A percentile compares a stretch with the other conserved stretches of the same genome.
These are phyloP conservation scores for Parasitella parasitica DNA, from an alignment of 371 early-diverging fungal genomes.

Conservation along the genomic window DNA sequence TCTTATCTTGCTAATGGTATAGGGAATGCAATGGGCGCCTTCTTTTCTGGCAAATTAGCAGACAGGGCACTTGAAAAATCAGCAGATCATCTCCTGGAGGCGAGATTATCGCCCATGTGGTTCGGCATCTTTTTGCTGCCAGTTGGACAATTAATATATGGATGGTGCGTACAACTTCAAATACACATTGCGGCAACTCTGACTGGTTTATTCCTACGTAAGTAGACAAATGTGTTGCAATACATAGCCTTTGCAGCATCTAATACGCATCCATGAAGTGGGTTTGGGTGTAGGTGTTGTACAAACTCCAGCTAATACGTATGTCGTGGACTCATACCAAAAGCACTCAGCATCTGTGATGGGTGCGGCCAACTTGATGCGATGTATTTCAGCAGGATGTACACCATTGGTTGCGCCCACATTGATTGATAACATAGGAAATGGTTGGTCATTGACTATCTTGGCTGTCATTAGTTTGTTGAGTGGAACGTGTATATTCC, in stretches of 20 bases:
- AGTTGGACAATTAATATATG: constrained; percentile 39
- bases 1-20: constrained; percentile 45
- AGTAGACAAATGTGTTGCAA: constrained; percentile 4
- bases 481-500: constrained; percentile 34
- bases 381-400: constrained; percentile 39
- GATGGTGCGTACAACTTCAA: constrained; percentile 41
- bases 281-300: constrained; percentile 47
- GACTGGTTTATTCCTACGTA: constrained; percentile 42
- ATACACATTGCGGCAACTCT: constrained; percentile 26
- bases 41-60: constrained; percentile 39
- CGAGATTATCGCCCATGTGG: constrained; percentile 39
- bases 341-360: constrained; percentile 45
- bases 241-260: neutral
- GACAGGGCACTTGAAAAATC: constrained; percentile 26
- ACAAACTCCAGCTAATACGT: constrained; percentile 48
- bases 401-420: constrained; percentile 45
- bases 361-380: constrained; percentile 42
- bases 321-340: constrained; percentile 44
- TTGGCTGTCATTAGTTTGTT: constrained; percentile 25
- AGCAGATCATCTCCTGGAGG: constrained; percentile 16
- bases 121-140: constrained; percentile 42
- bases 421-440: constrained; percentile 33
- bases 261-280: constrained; percentile 25
- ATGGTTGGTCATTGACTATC: constrained; percentile 51
- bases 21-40: constrained; percentile 48